These are phyloP conservation scores for Lactifluus pinguis DNA, from an alignment of 768 basidiomycete species.

Conservation along the genomic window DNA sequence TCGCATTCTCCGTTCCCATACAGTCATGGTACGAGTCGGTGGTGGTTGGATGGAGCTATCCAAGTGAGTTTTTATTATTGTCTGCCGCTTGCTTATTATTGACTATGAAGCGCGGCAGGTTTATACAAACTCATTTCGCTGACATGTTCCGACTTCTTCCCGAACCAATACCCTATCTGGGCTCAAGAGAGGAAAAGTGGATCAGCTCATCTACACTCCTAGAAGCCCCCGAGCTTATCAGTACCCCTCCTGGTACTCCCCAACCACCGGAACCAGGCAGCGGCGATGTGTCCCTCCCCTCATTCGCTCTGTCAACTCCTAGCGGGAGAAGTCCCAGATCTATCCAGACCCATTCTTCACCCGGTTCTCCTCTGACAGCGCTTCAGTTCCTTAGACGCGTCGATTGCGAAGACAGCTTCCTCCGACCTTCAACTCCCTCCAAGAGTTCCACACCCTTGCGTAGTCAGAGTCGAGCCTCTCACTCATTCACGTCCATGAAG, in stretches of 20 bases:
- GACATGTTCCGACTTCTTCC: conserved; percentile 69
- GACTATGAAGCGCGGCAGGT: conserved; percentile 37
- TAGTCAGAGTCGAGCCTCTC: not conserved
- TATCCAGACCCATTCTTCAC: conserved; percentile 44
- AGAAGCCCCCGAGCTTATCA: conserved; percentile 40
- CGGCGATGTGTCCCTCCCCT: conserved; percentile 40
- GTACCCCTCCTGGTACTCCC: conserved; percentile 35
- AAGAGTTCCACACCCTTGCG: conserved; percentile 27
- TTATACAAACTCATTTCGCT: conserved; percentile 80
- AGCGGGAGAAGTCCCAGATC: conserved; percentile 38
- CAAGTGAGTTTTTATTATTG: conserved; percentile 44
- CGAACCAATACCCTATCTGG: conserved; percentile 42
- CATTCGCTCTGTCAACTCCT: conserved; percentile 52
- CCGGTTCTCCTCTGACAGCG: conserved; percentile 68
- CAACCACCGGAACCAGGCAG: conserved; percentile 60
- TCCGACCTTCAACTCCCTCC: conserved; percentile 59
- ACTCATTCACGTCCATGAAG: not conserved
- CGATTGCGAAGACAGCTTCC: conserved; percentile 43
- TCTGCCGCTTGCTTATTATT: not conserved
- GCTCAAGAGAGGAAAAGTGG: conserved; percentile 64
- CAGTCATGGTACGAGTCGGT: conserved; percentile 94
- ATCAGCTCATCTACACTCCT: conserved; percentile 69
- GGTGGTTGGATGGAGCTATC: conserved; percentile 92
- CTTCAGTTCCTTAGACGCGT: conserved; percentile 82
- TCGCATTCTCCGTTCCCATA: conserved; percentile 81